A percentile compares a stretch with the other conserved stretches of the same genome.
phyloP scores from a whole-genome alignment of 192 early-diverging fungal species.

The Backusella psychrophila region DNA sequence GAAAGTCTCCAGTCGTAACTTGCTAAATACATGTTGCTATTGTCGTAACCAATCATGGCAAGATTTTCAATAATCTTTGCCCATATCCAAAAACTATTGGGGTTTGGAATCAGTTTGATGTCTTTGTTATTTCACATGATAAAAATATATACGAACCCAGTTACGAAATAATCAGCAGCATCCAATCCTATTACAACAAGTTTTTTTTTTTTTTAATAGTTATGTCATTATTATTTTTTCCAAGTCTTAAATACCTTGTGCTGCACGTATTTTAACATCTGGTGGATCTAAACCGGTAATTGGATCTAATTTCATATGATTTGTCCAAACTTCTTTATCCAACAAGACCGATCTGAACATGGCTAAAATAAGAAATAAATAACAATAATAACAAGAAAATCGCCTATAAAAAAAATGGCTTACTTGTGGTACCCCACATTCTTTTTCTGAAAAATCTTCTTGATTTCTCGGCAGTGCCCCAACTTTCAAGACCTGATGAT shows the following conservation, averaged over 20 bases:
- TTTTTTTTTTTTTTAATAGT: neutral
- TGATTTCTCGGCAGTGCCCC: conserved; percentile 76
- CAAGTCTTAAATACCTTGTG: conserved; percentile 45
- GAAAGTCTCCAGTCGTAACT: conserved; percentile 89
- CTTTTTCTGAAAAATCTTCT: conserved; percentile 81
- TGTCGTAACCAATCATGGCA: conserved; percentile 81
- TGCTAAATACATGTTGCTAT: conserved; percentile 82
- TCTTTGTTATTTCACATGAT: neutral
- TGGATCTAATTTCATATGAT: conserved; percentile 80
- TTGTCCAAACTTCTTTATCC: conserved; percentile 85
- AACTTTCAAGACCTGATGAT: conserved; percentile 84
- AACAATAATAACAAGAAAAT: neutral
- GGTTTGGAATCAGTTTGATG: neutral
- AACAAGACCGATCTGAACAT: conserved; percentile 82
- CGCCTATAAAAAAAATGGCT: neutral
- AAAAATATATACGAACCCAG: conserved; percentile 50
- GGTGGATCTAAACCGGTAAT: conserved; percentile 81
- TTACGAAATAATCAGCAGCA: conserved; percentile 87
- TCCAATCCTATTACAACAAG: conserved; percentile 58
- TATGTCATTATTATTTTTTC: neutral
- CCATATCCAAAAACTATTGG: conserved; percentile 82
- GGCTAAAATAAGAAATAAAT: conserved; percentile 36
- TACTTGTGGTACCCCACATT: conserved; percentile 79
- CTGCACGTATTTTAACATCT: conserved; percentile 77
- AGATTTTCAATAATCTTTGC: conserved; percentile 79